phyloP scores from a whole-genome alignment of 2,329 filamentous ascomycete species.

The Eutypella sp. region DNA sequence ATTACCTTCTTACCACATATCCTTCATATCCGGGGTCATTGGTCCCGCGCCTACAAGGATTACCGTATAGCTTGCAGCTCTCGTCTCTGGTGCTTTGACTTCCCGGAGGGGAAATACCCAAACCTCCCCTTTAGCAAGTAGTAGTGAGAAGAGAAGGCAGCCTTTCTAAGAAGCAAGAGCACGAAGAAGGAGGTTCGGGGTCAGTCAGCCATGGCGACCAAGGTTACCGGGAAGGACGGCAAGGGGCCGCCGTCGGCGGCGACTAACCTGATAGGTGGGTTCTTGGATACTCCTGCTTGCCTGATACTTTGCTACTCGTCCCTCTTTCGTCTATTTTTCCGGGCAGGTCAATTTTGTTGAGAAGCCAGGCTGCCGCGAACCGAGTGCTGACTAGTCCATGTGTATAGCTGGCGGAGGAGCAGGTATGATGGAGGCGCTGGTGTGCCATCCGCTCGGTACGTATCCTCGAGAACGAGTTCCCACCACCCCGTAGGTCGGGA shows the following conservation, averaged over 20 bases:
- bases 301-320: no score
- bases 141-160: no score
- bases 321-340: no score
- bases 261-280: slow-evolving; percentile 82
- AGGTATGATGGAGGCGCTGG: slow-evolving; percentile 98
- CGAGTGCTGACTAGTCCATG: slow-evolving; percentile 13
- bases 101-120: no score
- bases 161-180: not conserved
- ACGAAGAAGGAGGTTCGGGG: slow-evolving; percentile 12
- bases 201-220: slow-evolving; percentile 34
- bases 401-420: slow-evolving; percentile 81
- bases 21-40: no score
- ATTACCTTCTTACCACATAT: no score
- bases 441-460: slow-evolving; percentile 84
- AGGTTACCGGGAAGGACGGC: slow-evolving; percentile 40
- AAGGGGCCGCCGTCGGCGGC: slow-evolving; percentile 81
- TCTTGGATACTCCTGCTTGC: no score
- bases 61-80: no score
- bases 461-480: slow-evolving; percentile 8
- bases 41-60: no score
- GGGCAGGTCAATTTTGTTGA: no score
- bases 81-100: no score
- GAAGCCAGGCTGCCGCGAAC: slow-evolving; percentile 4
- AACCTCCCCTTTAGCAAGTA: no score
- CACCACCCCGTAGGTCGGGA: not conserved